Evolutionary conservation across 306 rosid species (phyloP).

Genomic region (peach (Prunus persica)): DNA sequence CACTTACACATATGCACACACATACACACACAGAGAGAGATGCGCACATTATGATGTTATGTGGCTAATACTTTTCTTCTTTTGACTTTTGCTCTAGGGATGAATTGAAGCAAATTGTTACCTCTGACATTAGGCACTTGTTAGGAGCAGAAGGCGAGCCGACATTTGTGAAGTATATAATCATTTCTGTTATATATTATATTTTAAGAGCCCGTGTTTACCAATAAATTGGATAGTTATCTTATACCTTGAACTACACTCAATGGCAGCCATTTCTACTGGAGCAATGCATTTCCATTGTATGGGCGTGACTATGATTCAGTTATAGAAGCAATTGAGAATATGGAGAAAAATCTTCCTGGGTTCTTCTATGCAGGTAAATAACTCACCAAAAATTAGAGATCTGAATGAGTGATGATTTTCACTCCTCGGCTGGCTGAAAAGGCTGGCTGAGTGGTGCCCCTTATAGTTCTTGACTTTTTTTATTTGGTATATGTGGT

Average conservation of each 20-base stretch:
- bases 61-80: constrained; percentile 20
- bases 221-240: constrained; percentile 2
- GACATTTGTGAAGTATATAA: constrained; percentile 65
- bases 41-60: not conserved
- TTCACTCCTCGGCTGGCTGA: not conserved
- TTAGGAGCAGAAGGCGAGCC: constrained; percentile 94
- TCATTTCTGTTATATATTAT: constrained; percentile 18
- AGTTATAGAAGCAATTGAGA: constrained; percentile 81
- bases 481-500: not conserved
- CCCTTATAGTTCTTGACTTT: not conserved
- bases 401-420: not conserved
- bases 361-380: constrained; percentile 91
- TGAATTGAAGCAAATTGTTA: constrained; percentile 70
- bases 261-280: constrained; percentile 71
- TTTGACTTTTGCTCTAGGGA: constrained; percentile 37
- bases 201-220: not conserved
- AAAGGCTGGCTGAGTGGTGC: not conserved
- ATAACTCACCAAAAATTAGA: not conserved
- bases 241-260: constrained; percentile 24
- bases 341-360: constrained; percentile 80
- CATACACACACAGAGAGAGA: too few relatives aligned
- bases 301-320: constrained; percentile 70
- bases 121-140: constrained; percentile 77
- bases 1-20: not conserved
- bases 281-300: constrained; percentile 94